Evolutionary conservation across 805 yeast species (phyloP).

Genomic region (Ogataea saltuana): DNA sequence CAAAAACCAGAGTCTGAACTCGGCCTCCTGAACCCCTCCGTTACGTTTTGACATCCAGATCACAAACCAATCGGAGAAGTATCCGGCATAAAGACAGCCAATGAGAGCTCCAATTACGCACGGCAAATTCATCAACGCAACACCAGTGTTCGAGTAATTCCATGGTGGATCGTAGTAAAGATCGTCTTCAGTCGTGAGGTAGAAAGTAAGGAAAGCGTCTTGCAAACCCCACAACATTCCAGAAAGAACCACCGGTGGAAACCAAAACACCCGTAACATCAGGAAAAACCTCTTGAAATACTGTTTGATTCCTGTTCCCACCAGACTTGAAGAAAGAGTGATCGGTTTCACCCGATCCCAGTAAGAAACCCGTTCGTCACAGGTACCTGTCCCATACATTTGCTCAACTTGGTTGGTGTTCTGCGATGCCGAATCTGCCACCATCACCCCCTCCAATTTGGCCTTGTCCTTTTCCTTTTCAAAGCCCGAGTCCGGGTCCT

Average conservation of each 20-base stretch:
- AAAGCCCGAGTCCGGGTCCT: neutral
- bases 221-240: conserved; percentile 82
- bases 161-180: conserved; percentile 65
- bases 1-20: conserved; percentile 59
- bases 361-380: conserved; percentile 44
- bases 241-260: conserved; percentile 65
- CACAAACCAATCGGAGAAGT: conserved; percentile 59
- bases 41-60: conserved; percentile 60
- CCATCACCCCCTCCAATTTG: conserved; percentile 6
- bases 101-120: conserved; percentile 63
- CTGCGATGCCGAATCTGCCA: conserved; percentile 9
- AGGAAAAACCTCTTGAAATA: conserved; percentile 52
- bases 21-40: conserved; percentile 65
- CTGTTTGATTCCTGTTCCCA: conserved; percentile 67
- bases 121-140: conserved; percentile 76
- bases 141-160: conserved; percentile 63
- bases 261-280: conserved; percentile 56
- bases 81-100: conserved; percentile 68
- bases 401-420: conserved; percentile 8
- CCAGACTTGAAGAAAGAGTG: conserved; percentile 58
- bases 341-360: conserved; percentile 48
- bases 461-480: conserved; percentile 11
- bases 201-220: conserved; percentile 74
- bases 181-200: conserved; percentile 71
- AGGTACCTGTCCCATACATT: conserved; percentile 38